Conservation (phyloP, 2,329 filamentous ascomycete genomes). For the Aspergillus sp. region DNA sequence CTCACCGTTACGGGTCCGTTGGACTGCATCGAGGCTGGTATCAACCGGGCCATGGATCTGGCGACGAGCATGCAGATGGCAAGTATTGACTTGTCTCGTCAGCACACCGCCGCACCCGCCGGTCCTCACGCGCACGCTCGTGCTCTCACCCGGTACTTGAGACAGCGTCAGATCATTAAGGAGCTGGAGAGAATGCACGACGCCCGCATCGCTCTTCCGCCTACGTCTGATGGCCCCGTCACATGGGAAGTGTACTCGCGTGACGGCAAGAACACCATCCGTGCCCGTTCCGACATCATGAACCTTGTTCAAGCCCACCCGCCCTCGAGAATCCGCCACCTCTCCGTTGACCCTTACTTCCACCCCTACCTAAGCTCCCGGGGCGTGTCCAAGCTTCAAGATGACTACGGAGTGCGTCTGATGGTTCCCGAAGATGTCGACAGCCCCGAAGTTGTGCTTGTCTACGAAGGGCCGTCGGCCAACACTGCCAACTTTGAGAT, state of each 20-base stretch:
- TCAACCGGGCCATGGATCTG: slow-evolving; percentile 80
- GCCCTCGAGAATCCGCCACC: slow-evolving; percentile 37
- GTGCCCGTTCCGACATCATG: slow-evolving; percentile 44
- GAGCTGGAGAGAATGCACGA: slow-evolving; percentile 73
- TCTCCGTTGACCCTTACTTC: slow-evolving; percentile 45
- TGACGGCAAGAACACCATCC: slow-evolving; percentile 67
- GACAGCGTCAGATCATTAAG: slow-evolving; percentile 71
- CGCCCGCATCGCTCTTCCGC: slow-evolving; percentile 79
- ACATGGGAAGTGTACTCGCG: slow-evolving; percentile 85
- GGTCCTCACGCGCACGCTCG: slow-evolving; percentile 73
- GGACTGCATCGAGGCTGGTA: slow-evolving; percentile 64
- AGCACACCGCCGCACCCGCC: slow-evolving; percentile 66
- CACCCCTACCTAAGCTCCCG: slow-evolving; percentile 41
- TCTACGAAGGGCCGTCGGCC: slow-evolving; percentile 43
- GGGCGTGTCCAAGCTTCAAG: slow-evolving; percentile 31
- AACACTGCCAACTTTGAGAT: slow-evolving; percentile 46
- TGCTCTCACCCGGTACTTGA: slow-evolving; percentile 80
- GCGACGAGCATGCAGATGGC: slow-evolving; percentile 81
- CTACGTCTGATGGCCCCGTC: slow-evolving; percentile 57
- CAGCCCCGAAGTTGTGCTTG: slow-evolving; percentile 40
- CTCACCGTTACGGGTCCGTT: slow-evolving; percentile 78
- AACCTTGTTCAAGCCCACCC: slow-evolving; percentile 45
- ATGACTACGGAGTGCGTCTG: slow-evolving; percentile 42
- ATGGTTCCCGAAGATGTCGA: slow-evolving; percentile 42
- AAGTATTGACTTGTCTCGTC: slow-evolving; percentile 72